A percentile compares a stretch with the other conserved stretches of the same genome.
Conservation (phyloP, 352 stramenopile genomes). For the Peronospora tabacina region DNA sequence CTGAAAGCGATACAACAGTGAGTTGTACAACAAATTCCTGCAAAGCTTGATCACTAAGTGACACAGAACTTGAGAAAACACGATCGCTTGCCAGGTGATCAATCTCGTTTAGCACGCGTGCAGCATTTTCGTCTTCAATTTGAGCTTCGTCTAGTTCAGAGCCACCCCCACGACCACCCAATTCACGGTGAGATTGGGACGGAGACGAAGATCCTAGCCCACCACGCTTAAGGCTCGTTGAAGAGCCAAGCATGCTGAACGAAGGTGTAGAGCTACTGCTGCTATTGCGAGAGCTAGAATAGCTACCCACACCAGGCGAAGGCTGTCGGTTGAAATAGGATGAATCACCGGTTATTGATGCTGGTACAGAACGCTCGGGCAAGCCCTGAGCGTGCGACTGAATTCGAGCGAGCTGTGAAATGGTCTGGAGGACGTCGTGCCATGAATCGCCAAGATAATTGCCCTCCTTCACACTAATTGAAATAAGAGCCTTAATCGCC, state of each 20-base stretch:
- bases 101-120: slow-evolving; percentile 76
- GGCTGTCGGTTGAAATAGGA: slow-evolving; percentile 77
- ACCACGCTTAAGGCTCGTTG: slow-evolving; percentile 21
- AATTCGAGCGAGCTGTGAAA: slow-evolving; percentile 96
- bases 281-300: slow-evolving; percentile 26
- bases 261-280: slow-evolving; percentile 25
- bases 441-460: slow-evolving; percentile 96
- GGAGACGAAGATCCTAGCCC: slow-evolving; percentile 29
- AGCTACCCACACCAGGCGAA: slow-evolving; percentile 20
- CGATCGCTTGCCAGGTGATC: slow-evolving; percentile 84
- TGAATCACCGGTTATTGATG: slow-evolving; percentile 29
- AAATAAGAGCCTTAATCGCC: slow-evolving; percentile 94
- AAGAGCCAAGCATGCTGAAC: slow-evolving; percentile 25
- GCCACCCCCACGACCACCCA: slow-evolving; percentile 19
- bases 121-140: slow-evolving; percentile 79
- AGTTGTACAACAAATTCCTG: slow-evolving; percentile 89
- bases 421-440: slow-evolving; percentile 93
- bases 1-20: slow-evolving; percentile 86
- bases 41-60: slow-evolving; percentile 63
- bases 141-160: slow-evolving; percentile 44
- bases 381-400: slow-evolving; percentile 91
- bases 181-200: slow-evolving; percentile 52
- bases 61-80: slow-evolving; percentile 87
- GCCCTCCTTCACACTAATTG: slow-evolving; percentile 94
- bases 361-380: slow-evolving; percentile 31